Evolutionary conservation across 1,284 basidiomycete genomes (phyloP), one percentile per base, ranked within the genome.

Genomic region (Ustanciosporium gigantosporum): DNA sequence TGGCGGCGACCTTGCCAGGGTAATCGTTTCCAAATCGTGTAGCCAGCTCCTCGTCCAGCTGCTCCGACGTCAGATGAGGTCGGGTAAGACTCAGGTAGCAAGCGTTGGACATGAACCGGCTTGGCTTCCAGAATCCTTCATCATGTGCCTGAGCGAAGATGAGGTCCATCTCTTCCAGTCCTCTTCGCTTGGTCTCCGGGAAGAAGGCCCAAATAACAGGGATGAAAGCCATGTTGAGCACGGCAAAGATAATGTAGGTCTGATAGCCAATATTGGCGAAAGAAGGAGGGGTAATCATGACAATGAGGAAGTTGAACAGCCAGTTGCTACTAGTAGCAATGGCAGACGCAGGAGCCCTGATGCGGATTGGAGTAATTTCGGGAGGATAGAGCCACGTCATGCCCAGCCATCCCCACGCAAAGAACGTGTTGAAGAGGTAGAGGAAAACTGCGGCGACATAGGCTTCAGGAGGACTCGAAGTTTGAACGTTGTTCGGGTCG

Each of bases 401-500:
- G 20, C 85, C 85, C 73, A 87, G 82, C 86, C 85, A 87, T 27
- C 86, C 86, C 46, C 87, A 80, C 0, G 85, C 68, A 76, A 87
- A 87, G 79, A 85, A 85, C 29, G 87, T 82, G 68, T 87, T 86
- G 78, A 87, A 88, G 25, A 86, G 77, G 74, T 86, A 87, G 65
- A 83, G 75, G 80, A 73, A 87, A 8, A 84, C 82, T 1, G 84
- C 81, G 25, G 84, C 85, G 13, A 83, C 81, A 35, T 48, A 36
- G 4, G 32, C 46, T 13, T 41, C 31, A 20, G 38, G 13, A 11
- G 38, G 31, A 17, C 47, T 44, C 5, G 45, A 38, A 25, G 83
- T 84, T 17, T 86, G 81, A 32, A 85, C 80, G 1, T 80, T 84
- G 21, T 38, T 45, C 81, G 82, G 4, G 80, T 25, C 38, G 11